These are phyloP conservation scores for Lasiodiplodia theobromae DNA, from an alignment of 2,329 filamentous ascomycete genomes.

Conservation along the genomic window DNA sequence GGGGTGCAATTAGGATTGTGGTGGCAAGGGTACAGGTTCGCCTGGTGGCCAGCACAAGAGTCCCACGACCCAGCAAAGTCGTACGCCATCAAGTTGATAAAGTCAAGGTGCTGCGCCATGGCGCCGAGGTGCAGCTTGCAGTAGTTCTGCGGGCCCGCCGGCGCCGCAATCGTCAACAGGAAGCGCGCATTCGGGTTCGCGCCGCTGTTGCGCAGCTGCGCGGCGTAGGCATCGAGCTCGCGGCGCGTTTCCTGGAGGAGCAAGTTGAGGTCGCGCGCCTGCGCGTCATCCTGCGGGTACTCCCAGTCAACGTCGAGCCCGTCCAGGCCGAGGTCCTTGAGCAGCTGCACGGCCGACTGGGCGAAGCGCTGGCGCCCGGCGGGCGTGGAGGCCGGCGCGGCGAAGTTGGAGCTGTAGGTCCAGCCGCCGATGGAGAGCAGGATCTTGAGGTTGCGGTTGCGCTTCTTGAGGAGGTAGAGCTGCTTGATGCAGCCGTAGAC, in stretches of 20 bases:
- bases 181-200: conserved; percentile 37
- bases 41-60: conserved; percentile 72
- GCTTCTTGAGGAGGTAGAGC: conserved; percentile 76
- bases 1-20: conserved; percentile 72
- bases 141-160: conserved; percentile 53
- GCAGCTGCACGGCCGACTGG: conserved; percentile 72
- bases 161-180: conserved; percentile 54
- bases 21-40: conserved; percentile 73
- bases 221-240: conserved; percentile 51
- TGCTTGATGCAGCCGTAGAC: conserved; percentile 82
- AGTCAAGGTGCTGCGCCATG: conserved; percentile 54
- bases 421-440: conserved; percentile 86
- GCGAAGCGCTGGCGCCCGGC: conserved; percentile 72
- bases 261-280: conserved; percentile 50
- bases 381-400: conserved; percentile 68
- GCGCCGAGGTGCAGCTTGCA: conserved; percentile 49
- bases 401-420: conserved; percentile 81
- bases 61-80: conserved; percentile 81
- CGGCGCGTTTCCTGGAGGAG: conserved; percentile 49
- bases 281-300: conserved; percentile 51
- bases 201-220: conserved; percentile 30
- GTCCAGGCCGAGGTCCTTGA: conserved; percentile 80
- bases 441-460: conserved; percentile 77
- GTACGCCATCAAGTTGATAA: conserved; percentile 61
- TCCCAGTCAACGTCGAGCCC: conserved; percentile 58